Conservation (phyloP, 148 eudicot genomes). For the Vaccinium darrowii region DNA sequence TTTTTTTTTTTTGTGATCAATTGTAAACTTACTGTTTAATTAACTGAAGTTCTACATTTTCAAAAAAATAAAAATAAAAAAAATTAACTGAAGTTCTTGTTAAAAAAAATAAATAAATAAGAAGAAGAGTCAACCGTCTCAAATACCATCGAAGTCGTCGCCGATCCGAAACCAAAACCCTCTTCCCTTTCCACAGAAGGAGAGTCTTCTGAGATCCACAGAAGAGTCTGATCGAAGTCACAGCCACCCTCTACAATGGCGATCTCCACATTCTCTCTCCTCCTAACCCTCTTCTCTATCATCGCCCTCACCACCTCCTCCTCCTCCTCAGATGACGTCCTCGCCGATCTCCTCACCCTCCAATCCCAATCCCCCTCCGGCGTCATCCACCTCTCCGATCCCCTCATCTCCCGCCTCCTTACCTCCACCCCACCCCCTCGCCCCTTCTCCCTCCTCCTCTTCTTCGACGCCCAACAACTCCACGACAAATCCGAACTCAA, state of each 20-base stretch:
- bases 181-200: neutral
- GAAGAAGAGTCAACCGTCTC: no score
- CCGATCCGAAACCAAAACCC: neutral
- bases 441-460: constrained; percentile 70
- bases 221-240: no score
- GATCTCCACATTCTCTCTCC: constrained; percentile 22
- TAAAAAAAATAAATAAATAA: no score
- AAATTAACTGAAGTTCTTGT: no score
- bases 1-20: no score
- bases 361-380: constrained; percentile 62
- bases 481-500: constrained; percentile 75
- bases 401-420: constrained; percentile 60
- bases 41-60: no score
- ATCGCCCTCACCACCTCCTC: constrained; percentile 17
- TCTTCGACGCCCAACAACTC: constrained; percentile 84
- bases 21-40: no score
- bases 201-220: neutral
- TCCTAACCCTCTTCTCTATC: constrained; percentile 26
- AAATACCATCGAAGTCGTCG: neutral
- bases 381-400: constrained; percentile 67
- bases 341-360: constrained; percentile 58
- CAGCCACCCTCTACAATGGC: constrained; percentile 22
- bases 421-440: constrained; percentile 47
- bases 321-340: constrained; percentile 29
- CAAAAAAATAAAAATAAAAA: no score